Percentiles rank a stretch among this genome's conserved stretches.
Evolutionary conservation across 495 filamentous ascomycete genomes (phyloP).

Genomic region (Xylaria nigripes): DNA sequence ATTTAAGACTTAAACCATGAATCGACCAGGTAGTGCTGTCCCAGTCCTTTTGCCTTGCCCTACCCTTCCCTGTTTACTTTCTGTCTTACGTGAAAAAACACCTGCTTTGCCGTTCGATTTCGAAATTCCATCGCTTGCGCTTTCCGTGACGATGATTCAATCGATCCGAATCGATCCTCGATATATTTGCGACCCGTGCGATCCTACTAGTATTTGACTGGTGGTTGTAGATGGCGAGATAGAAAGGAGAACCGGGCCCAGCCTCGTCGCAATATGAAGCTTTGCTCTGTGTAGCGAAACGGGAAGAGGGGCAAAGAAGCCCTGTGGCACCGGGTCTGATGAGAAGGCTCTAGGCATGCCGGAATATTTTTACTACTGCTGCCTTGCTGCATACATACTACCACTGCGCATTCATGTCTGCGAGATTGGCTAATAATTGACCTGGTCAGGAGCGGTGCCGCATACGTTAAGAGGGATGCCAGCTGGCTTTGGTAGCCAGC

Average conservation of each 20-base stretch:
- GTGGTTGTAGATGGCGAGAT: not conserved
- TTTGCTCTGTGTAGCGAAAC: not conserved
- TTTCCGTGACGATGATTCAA: not conserved
- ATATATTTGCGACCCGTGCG: not conserved
- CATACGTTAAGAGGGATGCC: conserved; percentile 64
- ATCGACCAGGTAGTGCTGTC: conserved; percentile 48
- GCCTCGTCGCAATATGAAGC: conserved; percentile 9
- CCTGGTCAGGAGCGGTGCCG: conserved; percentile 51
- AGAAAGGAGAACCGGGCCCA: not conserved
- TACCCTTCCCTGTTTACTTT: conserved; percentile 19
- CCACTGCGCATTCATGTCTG: conserved; percentile 4
- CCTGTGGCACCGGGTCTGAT: not conserved
- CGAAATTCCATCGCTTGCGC: conserved; percentile 7
- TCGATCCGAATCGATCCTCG: not conserved
- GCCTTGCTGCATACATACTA: not conserved
- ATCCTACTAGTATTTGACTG: not conserved
- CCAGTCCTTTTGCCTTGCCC: conserved; percentile 9
- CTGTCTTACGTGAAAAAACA: not conserved
- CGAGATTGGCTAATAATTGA: conserved; percentile 25
- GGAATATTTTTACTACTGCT: not conserved
- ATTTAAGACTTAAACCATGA: conserved; percentile 36
- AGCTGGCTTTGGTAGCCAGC: conserved; percentile 55
- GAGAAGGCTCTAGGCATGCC: not conserved
- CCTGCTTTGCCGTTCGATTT: conserved; percentile 18
- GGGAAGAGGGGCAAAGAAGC: not conserved